Evolutionary conservation across 169 alveolate species (phyloP).

Genomic region (Cryptosporidium xiaoi): DNA sequence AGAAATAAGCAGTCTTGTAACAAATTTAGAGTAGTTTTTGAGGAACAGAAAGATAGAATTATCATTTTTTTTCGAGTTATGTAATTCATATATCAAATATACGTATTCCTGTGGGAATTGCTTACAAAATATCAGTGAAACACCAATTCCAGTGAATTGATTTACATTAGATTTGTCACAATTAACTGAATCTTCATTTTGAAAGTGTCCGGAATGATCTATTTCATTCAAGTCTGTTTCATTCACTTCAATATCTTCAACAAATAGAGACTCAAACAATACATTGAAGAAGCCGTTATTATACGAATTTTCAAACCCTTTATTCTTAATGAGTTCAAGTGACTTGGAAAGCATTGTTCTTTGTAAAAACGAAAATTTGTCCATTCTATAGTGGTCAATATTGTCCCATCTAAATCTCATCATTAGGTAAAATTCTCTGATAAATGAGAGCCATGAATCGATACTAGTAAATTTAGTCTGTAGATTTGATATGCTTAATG

Average conservation of each 20-base stretch:
- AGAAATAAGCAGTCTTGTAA: constrained; percentile 2
- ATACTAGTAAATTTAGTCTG: constrained; percentile 26
- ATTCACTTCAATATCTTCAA: constrained; percentile 2
- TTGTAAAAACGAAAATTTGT: constrained; percentile 57
- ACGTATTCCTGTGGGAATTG: constrained; percentile 64
- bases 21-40: constrained; percentile 19
- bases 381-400: constrained; percentile 61
- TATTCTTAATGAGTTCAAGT: constrained; percentile 21
- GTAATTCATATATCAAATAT: constrained; percentile 39
- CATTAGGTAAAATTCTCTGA: constrained; percentile 61
- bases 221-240: background rate
- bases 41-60: background rate
- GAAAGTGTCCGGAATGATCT: background rate
- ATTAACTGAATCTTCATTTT: background rate
- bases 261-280: constrained; percentile 11
- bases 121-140: constrained; percentile 56
- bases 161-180: background rate
- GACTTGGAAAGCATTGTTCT: constrained; percentile 71
- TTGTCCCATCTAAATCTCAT: constrained; percentile 73
- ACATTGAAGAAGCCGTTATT: constrained; percentile 5
- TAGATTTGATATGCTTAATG: constrained; percentile 32
- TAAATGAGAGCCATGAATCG: constrained; percentile 8
- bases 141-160: constrained; percentile 40
- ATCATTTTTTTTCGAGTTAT: background rate
- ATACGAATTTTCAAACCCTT: constrained; percentile 21